Percentiles rank a stretch among this genome's conserved stretches.
These are phyloP conservation scores for Scenedesmus sp. DNA, from an alignment of 163 green algal species.

Conservation along the genomic window DNA sequence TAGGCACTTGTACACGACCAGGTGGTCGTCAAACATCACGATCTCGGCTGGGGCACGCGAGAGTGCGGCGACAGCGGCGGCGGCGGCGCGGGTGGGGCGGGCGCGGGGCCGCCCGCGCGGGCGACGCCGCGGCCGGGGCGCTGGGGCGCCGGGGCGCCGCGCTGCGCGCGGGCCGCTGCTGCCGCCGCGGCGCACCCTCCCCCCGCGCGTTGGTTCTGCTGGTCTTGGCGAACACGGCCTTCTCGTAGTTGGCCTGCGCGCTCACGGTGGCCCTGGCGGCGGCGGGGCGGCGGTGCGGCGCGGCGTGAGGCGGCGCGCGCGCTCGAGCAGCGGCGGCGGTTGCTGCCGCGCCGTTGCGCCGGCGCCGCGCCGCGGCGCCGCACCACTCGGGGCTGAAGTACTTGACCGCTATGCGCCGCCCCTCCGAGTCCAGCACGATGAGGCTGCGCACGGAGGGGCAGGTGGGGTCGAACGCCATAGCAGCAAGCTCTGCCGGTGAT, in stretches of 20 bases:
- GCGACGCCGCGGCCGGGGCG: too few relatives aligned
- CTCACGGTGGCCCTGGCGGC: slow-evolving; percentile 78
- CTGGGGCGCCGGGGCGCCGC: too few relatives aligned
- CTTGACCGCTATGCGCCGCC: slow-evolving; percentile 97
- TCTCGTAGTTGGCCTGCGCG: slow-evolving; percentile 93
- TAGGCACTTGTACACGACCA: slow-evolving; percentile 98
- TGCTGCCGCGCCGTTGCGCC: neutral
- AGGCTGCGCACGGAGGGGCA: slow-evolving; percentile 91
- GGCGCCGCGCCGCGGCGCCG: slow-evolving; percentile 1
- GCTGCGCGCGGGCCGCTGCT: neutral
- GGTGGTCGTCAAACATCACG: slow-evolving; percentile 95
- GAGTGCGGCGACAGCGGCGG: neutral
- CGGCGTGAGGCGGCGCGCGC: neutral
- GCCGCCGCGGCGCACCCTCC: slow-evolving; percentile 75
- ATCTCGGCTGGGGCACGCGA: slow-evolving; percentile 97
- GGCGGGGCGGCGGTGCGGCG: too few relatives aligned
- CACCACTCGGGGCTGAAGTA: slow-evolving; percentile 96
- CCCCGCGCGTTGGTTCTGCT: slow-evolving; percentile 89
- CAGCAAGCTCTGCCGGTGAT: too few relatives aligned
- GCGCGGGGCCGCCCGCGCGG: too few relatives aligned
- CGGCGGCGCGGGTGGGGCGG: neutral
- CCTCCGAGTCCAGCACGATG: slow-evolving; percentile 95
- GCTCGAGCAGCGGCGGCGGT: neutral
- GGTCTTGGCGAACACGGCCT: slow-evolving; percentile 94
- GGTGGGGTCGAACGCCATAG: slow-evolving; percentile 73